Base-by-base conservation (phyloP, 1,284 basidiomycete genomes). In the Tetrapyrgos nigripes region DNA sequence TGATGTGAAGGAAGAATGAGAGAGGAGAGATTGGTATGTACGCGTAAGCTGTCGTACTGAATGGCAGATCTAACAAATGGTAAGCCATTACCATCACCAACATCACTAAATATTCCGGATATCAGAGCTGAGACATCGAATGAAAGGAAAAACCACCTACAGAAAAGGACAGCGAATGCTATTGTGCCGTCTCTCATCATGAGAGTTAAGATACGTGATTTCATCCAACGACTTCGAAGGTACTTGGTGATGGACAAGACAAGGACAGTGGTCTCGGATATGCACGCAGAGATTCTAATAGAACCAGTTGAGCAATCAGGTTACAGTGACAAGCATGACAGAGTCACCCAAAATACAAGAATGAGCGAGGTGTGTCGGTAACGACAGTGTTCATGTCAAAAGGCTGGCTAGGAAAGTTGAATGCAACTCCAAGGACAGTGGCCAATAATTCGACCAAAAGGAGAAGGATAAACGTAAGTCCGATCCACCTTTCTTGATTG, bases 41-140 rank as follows among this genome's bases (percentile, higher is more conserved):
- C 70, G 68, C 63, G 55, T 67, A 71, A 33, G 60, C 61, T 11
- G 66, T 62, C 10, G 67, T 61, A 24, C 66, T 64, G 52, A 60
- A 70, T 23, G 64, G 53, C 21, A 64, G 40, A 35, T 61, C 57
- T n/a, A 50, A 44, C 19, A 68, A 40, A 37, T 68, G 65, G 57
- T 66, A 67, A 40, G 68, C 40, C 28, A 68, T 60, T 26, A 70
- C 61, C 50, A 64, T 53, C 19, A 67, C 19, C 14, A 55, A 61
- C 45, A 69, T 60, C n/a, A 70, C 70, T 72, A 43, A 27, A 26
- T 27, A 23, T 29, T n/a, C 19, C 27, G 9, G 13, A 17, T 24
- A 27, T 26, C 9, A 17, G 49, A n/a, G 31, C 11, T 21, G 2
- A 26, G 44, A 46, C 53, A 10, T 10, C 10, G 45, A 57, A 9